Evolutionary conservation across 768 basidiomycete genomes (phyloP).

Genomic region (Lactarius trivialis): DNA sequence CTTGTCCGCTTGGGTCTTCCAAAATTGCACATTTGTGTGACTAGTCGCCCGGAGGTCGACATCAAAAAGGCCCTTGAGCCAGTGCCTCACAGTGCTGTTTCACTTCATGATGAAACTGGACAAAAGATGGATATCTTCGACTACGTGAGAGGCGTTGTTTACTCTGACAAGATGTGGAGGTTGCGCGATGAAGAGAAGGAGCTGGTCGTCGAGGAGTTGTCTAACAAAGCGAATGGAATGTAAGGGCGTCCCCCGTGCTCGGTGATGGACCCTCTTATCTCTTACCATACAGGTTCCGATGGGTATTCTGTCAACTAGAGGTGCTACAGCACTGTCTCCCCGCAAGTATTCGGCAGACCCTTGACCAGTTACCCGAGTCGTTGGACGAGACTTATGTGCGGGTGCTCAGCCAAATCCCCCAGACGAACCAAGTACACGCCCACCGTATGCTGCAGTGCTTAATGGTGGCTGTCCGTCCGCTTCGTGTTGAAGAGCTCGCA

Average conservation of each 20-base stretch:
- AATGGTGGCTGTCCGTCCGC: neutral
- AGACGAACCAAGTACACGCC: neutral
- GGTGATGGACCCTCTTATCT: neutral
- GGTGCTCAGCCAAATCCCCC: neutral
- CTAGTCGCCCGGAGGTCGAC: neutral
- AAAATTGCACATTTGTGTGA: neutral
- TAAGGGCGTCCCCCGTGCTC: neutral
- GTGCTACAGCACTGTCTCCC: neutral
- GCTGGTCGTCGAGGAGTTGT: neutral
- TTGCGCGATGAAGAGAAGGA: neutral
- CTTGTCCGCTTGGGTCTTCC: neutral
- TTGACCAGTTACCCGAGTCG: neutral
- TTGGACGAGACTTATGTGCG: neutral
- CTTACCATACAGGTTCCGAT: neutral
- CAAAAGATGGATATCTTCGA: neutral
- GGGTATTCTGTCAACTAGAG: neutral
- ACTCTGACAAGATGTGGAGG: neutral
- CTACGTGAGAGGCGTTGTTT: neutral
- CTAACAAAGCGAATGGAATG: neutral
- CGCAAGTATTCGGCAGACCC: neutral
- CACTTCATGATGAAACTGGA: neutral
- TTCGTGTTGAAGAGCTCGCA: neutral
- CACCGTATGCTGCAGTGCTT: neutral
- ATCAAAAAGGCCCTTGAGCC: neutral
- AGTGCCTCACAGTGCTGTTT: neutral